These are phyloP conservation scores for Clitoria ternatea DNA, from an alignment of 306 rosid genomes.

Conservation along the genomic window DNA sequence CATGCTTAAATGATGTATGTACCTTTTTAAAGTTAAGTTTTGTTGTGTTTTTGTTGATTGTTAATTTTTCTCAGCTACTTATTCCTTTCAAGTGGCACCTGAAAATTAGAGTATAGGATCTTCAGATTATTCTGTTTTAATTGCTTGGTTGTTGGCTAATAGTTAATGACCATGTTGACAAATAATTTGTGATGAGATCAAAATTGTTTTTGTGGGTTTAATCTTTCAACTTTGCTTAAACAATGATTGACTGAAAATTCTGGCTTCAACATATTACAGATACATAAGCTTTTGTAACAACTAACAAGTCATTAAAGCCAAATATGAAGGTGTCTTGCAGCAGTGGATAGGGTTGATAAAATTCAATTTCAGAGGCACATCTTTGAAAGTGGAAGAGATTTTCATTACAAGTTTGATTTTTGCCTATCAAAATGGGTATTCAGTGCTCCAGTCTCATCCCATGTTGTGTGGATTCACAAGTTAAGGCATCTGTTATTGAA, in stretches of 20 bases:
- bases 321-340: conserved; percentile 2
- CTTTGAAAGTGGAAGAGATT: conserved; percentile 32
- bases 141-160: conserved; percentile 8
- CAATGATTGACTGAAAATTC: conserved; percentile 21
- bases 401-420: conserved; percentile 22
- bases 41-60: conserved; percentile 10
- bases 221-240: conserved; percentile 13
- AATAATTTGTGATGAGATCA: background rate
- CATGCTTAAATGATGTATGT: conserved; percentile 14
- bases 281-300: background rate
- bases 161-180: background rate
- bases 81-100: background rate
- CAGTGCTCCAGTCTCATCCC: conserved; percentile 60
- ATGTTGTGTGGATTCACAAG: conserved; percentile 71
- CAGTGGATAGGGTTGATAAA: conserved; percentile 18
- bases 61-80: background rate
- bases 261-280: conserved; percentile 11
- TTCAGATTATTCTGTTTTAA: conserved; percentile 14
- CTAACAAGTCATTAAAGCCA: conserved; percentile 4
- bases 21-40: conserved; percentile 24
- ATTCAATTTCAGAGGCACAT: conserved; percentile 17
- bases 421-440: conserved; percentile 52
- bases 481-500: conserved; percentile 73
- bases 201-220: background rate
- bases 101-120: conserved; percentile 18